Conservation (phyloP, 148 eudicot species). For the Fagopyrum esculentum region DNA sequence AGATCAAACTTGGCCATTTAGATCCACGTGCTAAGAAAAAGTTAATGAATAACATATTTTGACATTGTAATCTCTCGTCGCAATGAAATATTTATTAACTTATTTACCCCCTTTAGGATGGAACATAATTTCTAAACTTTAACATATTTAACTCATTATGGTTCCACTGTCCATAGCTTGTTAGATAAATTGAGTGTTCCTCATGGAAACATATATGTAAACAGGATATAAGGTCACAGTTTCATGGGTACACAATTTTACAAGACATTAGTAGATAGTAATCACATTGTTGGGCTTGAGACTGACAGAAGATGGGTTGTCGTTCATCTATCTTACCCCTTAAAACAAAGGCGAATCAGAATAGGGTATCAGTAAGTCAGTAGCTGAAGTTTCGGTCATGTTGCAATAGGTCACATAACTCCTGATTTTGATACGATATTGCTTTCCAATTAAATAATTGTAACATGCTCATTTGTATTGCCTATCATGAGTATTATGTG, state of each 20-base stretch:
- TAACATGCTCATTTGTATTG: background rate
- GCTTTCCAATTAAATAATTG: background rate
- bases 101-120: background rate
- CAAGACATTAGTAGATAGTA: background rate
- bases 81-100: background rate
- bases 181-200: background rate
- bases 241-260: background rate
- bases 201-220: background rate
- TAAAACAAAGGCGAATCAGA: background rate
- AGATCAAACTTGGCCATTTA: background rate
- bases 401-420: background rate
- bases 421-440: background rate
- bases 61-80: background rate
- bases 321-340: background rate
- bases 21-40: background rate
- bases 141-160: background rate
- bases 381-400: background rate
- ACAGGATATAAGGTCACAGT: background rate
- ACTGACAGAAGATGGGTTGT: background rate
- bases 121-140: background rate
- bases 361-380: background rate
- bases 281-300: background rate
- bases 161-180: background rate
- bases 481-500: slow-evolving; percentile 3
- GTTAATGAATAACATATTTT: background rate